Evolutionary conservation across 2,329 filamentous ascomycete genomes (phyloP), one percentile per base, ranked within the genome.

Genomic region (Trichoderma sp.): DNA sequence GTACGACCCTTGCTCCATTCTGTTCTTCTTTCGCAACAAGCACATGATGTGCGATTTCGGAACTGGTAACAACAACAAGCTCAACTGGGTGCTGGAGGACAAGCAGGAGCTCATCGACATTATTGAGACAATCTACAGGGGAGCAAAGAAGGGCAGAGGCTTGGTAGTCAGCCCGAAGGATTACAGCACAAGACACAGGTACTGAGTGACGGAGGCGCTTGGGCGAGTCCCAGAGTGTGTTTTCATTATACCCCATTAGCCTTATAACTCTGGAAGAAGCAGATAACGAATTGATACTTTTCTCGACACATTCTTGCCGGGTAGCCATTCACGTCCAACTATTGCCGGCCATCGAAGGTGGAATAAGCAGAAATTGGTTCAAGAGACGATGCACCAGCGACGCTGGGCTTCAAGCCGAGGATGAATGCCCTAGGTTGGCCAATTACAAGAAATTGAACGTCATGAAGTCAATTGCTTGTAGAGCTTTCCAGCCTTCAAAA

Each of bases 61-160:
- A 58, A 99, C 96, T 1, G 96, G 96, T 73, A 97, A 99, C 83
- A 99, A 99, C 81, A 99, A 99, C 80, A 98, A 98, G 81, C 85
- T 97, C 74, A 97, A 97, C 79, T 97, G 93, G 90, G 93, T 97
- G 59, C 84, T 81, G 34, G 94, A 98, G 81, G 95, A 99, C 78
- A 98, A 99, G 83, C 95, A 98, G 80, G 96, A 99, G 83, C 85
- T 99, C 76, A 97, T 99, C 76, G 96, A 99, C 81, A 99, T 99
- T 73, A 90, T 98, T 77, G 96, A 99, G 85, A 97, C 94, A 5
- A 94, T 99, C 71, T 99, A 98, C 79, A 90, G 94, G 69, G 96
- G 96, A n/a, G 96, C 96, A 37, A 98, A 97, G 86, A 99, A 99
- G 83, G 96, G 96, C 0, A 86, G 95, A 65, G 96, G 96, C 91